These are phyloP conservation scores for Pouteria glomerata DNA, from an alignment of 148 eudicot genomes.

Conservation along the genomic window DNA sequence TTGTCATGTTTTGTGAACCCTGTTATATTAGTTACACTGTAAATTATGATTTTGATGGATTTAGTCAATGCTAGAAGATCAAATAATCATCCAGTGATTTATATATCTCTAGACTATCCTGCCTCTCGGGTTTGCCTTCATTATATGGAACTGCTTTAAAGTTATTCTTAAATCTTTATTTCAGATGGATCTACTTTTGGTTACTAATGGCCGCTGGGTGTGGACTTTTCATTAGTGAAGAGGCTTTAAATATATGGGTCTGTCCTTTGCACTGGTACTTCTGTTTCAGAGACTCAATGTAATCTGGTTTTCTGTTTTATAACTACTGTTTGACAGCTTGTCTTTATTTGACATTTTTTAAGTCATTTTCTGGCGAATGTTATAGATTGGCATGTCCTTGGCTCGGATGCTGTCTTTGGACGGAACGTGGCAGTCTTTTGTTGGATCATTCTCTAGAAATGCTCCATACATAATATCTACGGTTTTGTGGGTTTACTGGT, in stretches of 20 bases:
- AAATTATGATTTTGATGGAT: neutral
- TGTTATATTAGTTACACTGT: neutral
- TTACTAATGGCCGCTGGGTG: slow-evolving; percentile 94
- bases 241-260: slow-evolving; percentile 98
- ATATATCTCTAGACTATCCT: neutral
- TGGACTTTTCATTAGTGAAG: slow-evolving; percentile 93
- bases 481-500: slow-evolving; percentile 93
- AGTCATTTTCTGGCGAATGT: slow-evolving; percentile 9
- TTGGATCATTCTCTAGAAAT: slow-evolving; percentile 69
- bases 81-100: neutral
- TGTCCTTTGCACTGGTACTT: slow-evolving; percentile 62
- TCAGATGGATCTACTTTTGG: slow-evolving; percentile 96
- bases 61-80: neutral
- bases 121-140: neutral
- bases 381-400: slow-evolving; percentile 79
- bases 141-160: neutral
- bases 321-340: neutral
- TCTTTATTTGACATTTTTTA: neutral
- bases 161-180: neutral
- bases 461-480: slow-evolving; percentile 80
- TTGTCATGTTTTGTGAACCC: neutral
- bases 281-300: slow-evolving; percentile 40
- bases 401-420: slow-evolving; percentile 66
- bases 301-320: slow-evolving; percentile 8
- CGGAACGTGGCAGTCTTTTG: slow-evolving; percentile 87